Evolutionary conservation across 805 yeast species (phyloP), one percentile per base, ranked within the genome.

Genomic region (Wickerhamomyces silvicola): DNA sequence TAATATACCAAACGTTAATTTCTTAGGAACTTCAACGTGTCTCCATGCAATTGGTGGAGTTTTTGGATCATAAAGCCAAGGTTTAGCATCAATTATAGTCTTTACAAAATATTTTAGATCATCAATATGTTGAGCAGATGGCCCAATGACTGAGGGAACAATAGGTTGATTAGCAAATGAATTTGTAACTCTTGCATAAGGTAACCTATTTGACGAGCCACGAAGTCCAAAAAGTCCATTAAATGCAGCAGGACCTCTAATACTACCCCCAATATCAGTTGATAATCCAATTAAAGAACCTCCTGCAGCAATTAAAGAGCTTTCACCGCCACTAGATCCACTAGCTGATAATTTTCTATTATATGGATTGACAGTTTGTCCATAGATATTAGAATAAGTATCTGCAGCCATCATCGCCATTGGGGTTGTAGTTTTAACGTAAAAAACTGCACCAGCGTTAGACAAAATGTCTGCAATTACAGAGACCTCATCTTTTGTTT

Each of bases 311-410:
- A 68, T 43, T 18, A 72, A 45, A 8, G 75, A 70, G 6, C 69
- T 73, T 29, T 70, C 77, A 27, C 78, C 78, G 7, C 76, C 75
- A 10, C 73, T 64, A 8, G 73, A 66, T 1, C 78, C 78, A 26
- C 76, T 75, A 15, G 70, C 52, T n/a, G 69, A 58, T 32, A 68
- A 43, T 14, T 49, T 45, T 24, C 65, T 45, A 41, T 67, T 68
- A 41, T 56, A 47, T 4, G 78, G 72, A 48, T 69, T 71, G 21
- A 53, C 37, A 11, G 75, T 68, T 23, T 59, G 53, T 2, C 78
- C 78, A 34, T 53, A 66, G 21, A 72, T 43, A 38, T 60, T 56
- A 44, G 64, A 65, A 29, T 52, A 56, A 7, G 75, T 54, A 38
- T 72, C 78, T 11, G 67, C 61, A 53, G 60, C 54, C 68, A 68